Base-by-base conservation (phyloP, 2,329 filamentous ascomycete genomes). In the Didymella arachidicola region DNA sequence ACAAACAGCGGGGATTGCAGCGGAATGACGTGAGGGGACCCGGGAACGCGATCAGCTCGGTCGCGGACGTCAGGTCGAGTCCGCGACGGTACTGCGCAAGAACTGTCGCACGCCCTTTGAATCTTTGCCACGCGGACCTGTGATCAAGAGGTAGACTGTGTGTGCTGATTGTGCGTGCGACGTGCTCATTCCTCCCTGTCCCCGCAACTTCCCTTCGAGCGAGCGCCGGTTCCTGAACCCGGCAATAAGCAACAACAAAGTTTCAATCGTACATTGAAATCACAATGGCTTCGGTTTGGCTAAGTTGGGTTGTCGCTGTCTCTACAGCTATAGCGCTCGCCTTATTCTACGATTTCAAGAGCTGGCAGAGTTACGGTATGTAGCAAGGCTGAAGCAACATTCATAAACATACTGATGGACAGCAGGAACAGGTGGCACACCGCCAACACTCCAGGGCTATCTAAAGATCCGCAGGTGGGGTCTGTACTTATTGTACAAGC, bases 381-480 rank as follows among this genome's bases (percentile, higher is more conserved):
- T 29, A 30, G 26, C 19, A 29, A 51, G 26, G 25, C 18, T 32
- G 26, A 29, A n/a, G 38, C 46, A 14, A 32, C 12, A 19, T 26
- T 7, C 1, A 19, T 29, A 18, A 46, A 30, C n/a, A 26, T 14
- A 27, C 60, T 68, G 25, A 68, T 36, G 32, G 11, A 32, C 18
- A 4, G 8, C 46, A 74, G 72, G 72, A 49, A 74, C 72, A 2
- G 72, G 72, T 30, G 71, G 72, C 11, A 74, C 72, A 25, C 70
- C 72, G 14, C 67, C 72, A 42, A 74, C 72, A 2, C 27, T 72
- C 8, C 48, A 66, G 61, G 70, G 71, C 36, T 74, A 74, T 42
- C 41, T 68, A 36, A 72, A 71, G 46, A 73, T 73, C 32, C 64
- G 64, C 18, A 49, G 65, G 54, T 72, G 70, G 69, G 71, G 71